phyloP scores from a whole-genome alignment of 1,139 yeast species.

The Sugiyamaella xylanicola region DNA sequence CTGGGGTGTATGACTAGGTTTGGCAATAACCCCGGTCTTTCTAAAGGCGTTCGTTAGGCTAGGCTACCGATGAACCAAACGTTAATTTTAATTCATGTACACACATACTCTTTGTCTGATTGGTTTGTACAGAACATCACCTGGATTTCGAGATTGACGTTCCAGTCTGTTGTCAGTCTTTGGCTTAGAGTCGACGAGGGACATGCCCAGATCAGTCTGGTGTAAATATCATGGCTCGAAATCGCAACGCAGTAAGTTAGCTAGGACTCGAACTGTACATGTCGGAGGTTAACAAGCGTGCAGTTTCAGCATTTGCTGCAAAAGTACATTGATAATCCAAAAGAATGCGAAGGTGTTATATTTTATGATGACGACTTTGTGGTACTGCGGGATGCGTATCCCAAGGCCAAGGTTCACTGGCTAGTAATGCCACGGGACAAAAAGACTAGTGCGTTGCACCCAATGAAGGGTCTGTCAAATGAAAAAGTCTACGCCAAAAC shows the following conservation, averaged over 20 bases:
- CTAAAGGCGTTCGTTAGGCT: background rate
- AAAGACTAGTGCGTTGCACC: constrained; percentile 50
- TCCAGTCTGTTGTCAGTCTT: background rate
- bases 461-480: constrained; percentile 55
- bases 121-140: too few relatives aligned
- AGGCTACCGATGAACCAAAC: background rate
- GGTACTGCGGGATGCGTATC: constrained; percentile 61
- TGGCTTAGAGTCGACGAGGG: too few relatives aligned
- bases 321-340: constrained; percentile 46
- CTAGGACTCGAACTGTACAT: background rate
- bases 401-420: constrained; percentile 65
- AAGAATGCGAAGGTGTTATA: constrained; percentile 38
- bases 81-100: too few relatives aligned
- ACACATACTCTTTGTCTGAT: too few relatives aligned
- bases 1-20: background rate
- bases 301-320: constrained; percentile 29
- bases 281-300: constrained; percentile 19
- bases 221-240: background rate
- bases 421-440: constrained; percentile 60
- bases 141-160: too few relatives aligned
- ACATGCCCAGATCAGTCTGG: too few relatives aligned
- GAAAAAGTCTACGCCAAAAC: constrained; percentile 43
- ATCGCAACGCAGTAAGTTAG: constrained; percentile 3
- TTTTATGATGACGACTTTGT: constrained; percentile 56
- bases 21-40: background rate